Evolutionary conservation across 192 early-diverging fungal genomes (phyloP), one percentile per base, ranked within the genome.

Genomic region (Coemansia sp.): DNA sequence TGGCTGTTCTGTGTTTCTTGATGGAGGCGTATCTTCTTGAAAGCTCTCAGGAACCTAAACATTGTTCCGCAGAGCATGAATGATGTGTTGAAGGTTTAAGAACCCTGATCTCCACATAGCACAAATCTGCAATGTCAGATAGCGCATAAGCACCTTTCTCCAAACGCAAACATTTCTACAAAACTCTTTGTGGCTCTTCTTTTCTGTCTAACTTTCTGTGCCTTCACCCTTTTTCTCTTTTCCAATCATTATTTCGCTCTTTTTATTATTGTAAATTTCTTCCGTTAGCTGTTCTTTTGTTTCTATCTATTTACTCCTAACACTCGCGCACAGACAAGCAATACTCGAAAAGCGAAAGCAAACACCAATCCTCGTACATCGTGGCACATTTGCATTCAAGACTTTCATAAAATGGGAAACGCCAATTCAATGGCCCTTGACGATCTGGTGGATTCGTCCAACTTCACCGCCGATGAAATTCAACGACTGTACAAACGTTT

Each of bases 401-500:
- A 12, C 21, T 56, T 40, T 7, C 40, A 12, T 18, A 60, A 64
- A 65, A 73, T 82, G 80, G 80, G 80, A 32, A 82, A 82, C 45
- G 80, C 80, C 57, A 82, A 69, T 55, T 82, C 80, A 13, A 41
- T 72, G 6, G 72, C 71, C 8, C 62, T 82, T 56, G 75, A 73
- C 15, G 72, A 77, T 15, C 75, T 82, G 6, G 80, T 77, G 0
- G 75, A 74, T n/a, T 82, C 80, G 68, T 72, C 80, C 26, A 82
- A 82, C 26, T 82, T 94, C 72, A 95, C 94, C 66, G 91, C 88
- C 8, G 92, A 94, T 65, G 96, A 99, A 84, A 94, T 98, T 63
- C 92, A 98, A 74, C 84, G 97, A n/a, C 87, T 99, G 37, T 97
- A 99, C 88, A 99, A 99, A 65, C 92, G 95, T 15, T 99, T 98